Evolutionary conservation across 352 stramenopile genomes (phyloP), one percentile per base, ranked within the genome.

Genomic region (Pythium sukuiense): DNA sequence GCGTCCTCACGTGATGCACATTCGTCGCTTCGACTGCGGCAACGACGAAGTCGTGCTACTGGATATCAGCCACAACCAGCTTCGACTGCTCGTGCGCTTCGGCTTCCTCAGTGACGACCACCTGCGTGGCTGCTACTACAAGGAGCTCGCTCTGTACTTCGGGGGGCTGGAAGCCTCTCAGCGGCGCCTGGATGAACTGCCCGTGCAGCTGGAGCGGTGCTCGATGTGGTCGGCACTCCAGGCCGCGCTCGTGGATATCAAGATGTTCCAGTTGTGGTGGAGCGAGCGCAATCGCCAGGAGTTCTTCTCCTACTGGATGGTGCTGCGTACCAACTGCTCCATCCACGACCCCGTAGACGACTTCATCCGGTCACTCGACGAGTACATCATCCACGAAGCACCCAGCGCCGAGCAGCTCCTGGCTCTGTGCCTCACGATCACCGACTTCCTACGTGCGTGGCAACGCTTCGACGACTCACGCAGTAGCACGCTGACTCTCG

Each of bases 261-360:
- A 87, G 60, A 92, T 93, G 85, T 95, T 93, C 58, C 87, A 90
- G 60, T 70, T 93, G 30, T 95, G 87, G 87, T 93, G 87, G 87
- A 76, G 69, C 61, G 80, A 85, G 60, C 81, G 84, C 55, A 95
- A 95, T 62, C 81, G 85, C 6, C 80, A 93, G 57, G 84, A 91
- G 46, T 88, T 90, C 66, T 88, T 93, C 56, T 81, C 78, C 18
- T 90, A 93, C 62, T 95, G 86, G 86, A 83, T 81, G 59, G 81
- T 88, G 27, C 55, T 93, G 41, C 79, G 83, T 14, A 62, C 69
- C 14, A 89, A 89, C 59, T 83, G 73, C 56, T 81, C 82, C 24
- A 69, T 85, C 16, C 81, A 91, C 56, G 86, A 95, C 56, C 85
- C 85, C 1, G 86, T 93, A 3, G 83, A 93, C 55, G 86, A 92